Evolutionary conservation across 768 basidiomycete species (phyloP).

Genomic region (Agaricus blazei): DNA sequence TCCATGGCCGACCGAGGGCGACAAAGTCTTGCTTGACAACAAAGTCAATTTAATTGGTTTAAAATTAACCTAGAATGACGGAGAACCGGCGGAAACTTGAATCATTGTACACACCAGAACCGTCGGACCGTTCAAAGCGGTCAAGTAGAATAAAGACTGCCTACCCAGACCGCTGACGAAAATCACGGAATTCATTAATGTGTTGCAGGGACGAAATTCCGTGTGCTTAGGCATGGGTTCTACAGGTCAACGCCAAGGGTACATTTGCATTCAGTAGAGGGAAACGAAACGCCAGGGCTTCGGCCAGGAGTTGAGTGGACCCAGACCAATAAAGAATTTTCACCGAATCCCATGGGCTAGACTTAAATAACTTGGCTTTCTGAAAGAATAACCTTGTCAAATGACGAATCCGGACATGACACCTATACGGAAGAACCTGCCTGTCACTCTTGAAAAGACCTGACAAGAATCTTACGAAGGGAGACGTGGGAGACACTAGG

Average conservation of each 20-base stretch:
- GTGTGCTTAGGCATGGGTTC: not conserved
- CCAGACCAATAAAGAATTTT: too few species aligned
- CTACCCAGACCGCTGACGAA: not conserved
- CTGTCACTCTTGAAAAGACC: not conserved
- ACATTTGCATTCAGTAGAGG: not conserved
- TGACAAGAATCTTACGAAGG: not conserved
- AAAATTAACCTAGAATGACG: not conserved
- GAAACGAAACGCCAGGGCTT: not conserved
- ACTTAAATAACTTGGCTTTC: not conserved
- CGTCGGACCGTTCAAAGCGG: not conserved
- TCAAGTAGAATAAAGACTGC: not conserved
- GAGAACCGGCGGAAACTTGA: not conserved
- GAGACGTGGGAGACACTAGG: not conserved
- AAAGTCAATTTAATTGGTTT: too few species aligned
- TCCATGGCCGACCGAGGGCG: too few species aligned
- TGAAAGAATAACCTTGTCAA: not conserved
- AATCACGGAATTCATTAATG: not conserved
- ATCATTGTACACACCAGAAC: not conserved
- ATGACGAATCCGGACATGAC: too few species aligned
- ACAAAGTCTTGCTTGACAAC: too few species aligned
- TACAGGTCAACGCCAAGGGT: not conserved
- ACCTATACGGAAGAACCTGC: too few species aligned
- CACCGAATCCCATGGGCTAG: too few species aligned
- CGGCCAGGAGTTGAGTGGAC: too few species aligned
- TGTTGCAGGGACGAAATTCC: not conserved